Conservation (phyloP, 2,329 filamentous ascomycete genomes). For the Paraphoma sp. region DNA sequence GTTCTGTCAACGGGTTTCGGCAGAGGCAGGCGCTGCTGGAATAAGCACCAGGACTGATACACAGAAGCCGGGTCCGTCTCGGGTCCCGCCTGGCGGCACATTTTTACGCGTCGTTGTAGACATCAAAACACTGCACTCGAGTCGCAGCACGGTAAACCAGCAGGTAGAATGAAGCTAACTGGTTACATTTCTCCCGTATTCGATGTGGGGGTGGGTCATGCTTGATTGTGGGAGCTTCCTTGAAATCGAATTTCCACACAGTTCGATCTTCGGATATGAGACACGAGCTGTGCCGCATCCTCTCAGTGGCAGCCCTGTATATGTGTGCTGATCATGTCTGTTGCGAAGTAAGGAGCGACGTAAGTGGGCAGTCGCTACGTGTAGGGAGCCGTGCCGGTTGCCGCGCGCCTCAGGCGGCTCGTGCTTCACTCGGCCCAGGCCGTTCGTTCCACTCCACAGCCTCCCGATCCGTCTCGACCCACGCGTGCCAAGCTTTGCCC, state of each 20-base stretch:
- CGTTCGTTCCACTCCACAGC: background rate
- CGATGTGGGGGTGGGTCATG: background rate
- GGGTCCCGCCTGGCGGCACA: background rate
- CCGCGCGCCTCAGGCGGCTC: background rate
- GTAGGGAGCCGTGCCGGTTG: background rate
- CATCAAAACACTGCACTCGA: background rate
- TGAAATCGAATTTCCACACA: background rate
- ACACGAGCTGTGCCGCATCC: background rate
- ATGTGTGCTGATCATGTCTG: background rate
- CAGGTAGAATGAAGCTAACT: background rate
- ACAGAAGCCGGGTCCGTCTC: too few species aligned
- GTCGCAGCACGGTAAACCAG: background rate
- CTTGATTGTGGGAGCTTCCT: background rate
- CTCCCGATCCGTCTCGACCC: background rate
- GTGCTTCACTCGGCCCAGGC: background rate
- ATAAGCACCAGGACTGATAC: background rate
- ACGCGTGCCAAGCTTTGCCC: background rate
- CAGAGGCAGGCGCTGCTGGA: background rate
- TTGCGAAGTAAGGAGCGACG: background rate
- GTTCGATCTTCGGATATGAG: background rate
- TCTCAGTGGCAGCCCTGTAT: too few species aligned
- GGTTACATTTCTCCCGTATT: background rate
- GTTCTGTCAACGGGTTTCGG: background rate
- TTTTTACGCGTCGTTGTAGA: background rate
- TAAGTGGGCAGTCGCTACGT: background rate